phyloP scores from a whole-genome alignment of 768 basidiomycete species.

The Mycena epipterygia region DNA sequence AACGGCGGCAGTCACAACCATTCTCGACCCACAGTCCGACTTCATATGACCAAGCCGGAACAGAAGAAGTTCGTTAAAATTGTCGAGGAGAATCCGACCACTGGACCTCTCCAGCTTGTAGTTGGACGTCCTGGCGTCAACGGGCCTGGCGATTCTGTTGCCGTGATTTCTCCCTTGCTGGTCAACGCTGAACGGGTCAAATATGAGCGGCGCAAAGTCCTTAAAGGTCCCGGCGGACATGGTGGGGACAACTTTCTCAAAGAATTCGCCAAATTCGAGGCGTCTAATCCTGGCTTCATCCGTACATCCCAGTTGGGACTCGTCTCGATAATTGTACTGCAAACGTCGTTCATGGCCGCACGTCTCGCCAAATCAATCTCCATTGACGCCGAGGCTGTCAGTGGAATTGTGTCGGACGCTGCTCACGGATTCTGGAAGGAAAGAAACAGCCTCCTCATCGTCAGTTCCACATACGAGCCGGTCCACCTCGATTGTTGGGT shows the following conservation, averaged over 20 bases:
- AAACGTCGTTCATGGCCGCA: slow-evolving; percentile 36
- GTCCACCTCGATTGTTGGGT: slow-evolving; percentile 46
- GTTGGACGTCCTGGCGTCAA: slow-evolving; percentile 36
- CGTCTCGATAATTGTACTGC: slow-evolving; percentile 33
- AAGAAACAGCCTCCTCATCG: slow-evolving; percentile 43
- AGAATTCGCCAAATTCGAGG: slow-evolving; percentile 22
- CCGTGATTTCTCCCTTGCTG: slow-evolving; percentile 36
- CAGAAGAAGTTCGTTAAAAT: background rate
- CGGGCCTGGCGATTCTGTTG: slow-evolving; percentile 40
- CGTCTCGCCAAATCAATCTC: slow-evolving; percentile 25
- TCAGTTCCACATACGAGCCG: slow-evolving; percentile 46
- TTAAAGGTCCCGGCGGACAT: background rate
- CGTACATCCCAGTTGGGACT: slow-evolving; percentile 28
- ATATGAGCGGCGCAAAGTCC: slow-evolving; percentile 33
- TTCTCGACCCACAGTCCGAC: background rate
- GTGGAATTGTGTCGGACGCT: slow-evolving; percentile 51
- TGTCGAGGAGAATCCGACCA: slow-evolving; percentile 17
- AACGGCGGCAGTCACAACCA: slow-evolving; percentile 4
- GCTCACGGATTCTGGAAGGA: slow-evolving; percentile 51
- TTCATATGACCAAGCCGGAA: background rate
- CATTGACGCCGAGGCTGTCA: slow-evolving; percentile 36
- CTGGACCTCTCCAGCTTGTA: slow-evolving; percentile 13
- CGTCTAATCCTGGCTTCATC: slow-evolving; percentile 22
- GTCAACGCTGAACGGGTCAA: slow-evolving; percentile 36
- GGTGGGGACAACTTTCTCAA: background rate